Evolutionary conservation across 2,329 filamentous ascomycete genomes (phyloP).

Genomic region (Fusarium nematophilum): DNA sequence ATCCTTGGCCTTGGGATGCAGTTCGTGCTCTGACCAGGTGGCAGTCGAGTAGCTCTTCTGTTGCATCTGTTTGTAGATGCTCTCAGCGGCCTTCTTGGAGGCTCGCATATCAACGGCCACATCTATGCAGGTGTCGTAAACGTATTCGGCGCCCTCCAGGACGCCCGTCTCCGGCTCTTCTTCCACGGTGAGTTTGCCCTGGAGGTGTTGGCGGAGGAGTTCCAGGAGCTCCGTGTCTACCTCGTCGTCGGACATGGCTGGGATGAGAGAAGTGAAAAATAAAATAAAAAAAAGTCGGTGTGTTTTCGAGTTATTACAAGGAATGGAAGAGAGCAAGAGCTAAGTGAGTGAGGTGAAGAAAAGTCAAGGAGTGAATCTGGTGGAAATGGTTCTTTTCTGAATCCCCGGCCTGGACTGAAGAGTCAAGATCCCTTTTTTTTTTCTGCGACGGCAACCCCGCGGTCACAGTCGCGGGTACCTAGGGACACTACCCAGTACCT

Average conservation of each 20-base stretch:
- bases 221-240: conserved; percentile 88
- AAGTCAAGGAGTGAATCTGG: conserved; percentile 24
- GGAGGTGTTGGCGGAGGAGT: conserved; percentile 83
- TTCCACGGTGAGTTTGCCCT: conserved; percentile 66
- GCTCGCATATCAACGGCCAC: conserved; percentile 87
- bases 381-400: conserved; percentile 28
- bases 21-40: conserved; percentile 87
- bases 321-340: background rate
- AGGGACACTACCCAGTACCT: background rate
- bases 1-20: conserved; percentile 87
- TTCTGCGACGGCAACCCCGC: conserved; percentile 13
- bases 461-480: conserved; percentile 10
- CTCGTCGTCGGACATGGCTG: conserved; percentile 87
- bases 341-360: conserved; percentile 2
- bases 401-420: conserved; percentile 25
- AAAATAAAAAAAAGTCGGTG: background rate
- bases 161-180: conserved; percentile 82
- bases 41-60: conserved; percentile 84
- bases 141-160: conserved; percentile 82
- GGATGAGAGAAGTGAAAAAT: background rate
- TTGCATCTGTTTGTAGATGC: conserved; percentile 85
- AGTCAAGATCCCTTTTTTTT: conserved; percentile 33
- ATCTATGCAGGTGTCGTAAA: conserved; percentile 93
- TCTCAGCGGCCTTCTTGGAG: conserved; percentile 83
- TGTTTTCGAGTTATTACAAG: background rate